These are phyloP conservation scores for Magnusiomyces starmeri DNA, from an alignment of 1,139 yeast species.

Conservation along the genomic window DNA sequence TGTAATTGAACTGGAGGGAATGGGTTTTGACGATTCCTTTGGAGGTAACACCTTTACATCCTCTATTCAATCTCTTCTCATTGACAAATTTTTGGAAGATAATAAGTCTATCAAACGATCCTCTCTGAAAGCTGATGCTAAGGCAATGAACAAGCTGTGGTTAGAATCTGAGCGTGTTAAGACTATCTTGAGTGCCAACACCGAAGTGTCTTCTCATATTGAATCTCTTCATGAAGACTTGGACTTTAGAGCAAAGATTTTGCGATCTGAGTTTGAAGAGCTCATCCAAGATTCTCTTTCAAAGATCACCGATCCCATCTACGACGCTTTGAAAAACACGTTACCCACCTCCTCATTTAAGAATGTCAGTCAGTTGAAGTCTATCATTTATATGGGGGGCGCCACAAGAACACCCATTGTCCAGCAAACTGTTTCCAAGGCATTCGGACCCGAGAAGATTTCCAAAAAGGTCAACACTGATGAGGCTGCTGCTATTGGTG, in stretches of 20 bases:
- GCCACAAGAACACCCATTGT: slow-evolving; percentile 86
- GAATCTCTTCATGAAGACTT: slow-evolving; percentile 57
- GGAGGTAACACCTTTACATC: slow-evolving; percentile 75
- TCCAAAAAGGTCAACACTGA: slow-evolving; percentile 94
- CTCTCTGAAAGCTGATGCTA: slow-evolving; percentile 43
- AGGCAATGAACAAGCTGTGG: slow-evolving; percentile 60
- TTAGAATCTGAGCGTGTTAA: slow-evolving; percentile 87
- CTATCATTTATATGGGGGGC: slow-evolving; percentile 79
- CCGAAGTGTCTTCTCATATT: slow-evolving; percentile 62
- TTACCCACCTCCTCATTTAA: slow-evolving; percentile 20
- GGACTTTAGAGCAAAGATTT: slow-evolving; percentile 60
- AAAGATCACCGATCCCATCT: slow-evolving; percentile 49
- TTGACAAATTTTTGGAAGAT: slow-evolving; percentile 45
- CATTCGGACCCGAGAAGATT: slow-evolving; percentile 35
- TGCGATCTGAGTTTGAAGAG: slow-evolving; percentile 75
- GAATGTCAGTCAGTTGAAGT: slow-evolving; percentile 18
- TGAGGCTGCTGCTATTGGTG: slow-evolving; percentile 88
- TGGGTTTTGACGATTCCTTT: slow-evolving; percentile 55
- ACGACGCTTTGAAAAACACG: slow-evolving; percentile 40
- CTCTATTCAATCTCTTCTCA: slow-evolving; percentile 52
- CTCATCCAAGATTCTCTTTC: slow-evolving; percentile 39
- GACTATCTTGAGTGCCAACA: slow-evolving; percentile 76
- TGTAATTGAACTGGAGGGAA: slow-evolving; percentile 58
- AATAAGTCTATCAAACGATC: slow-evolving; percentile 17
- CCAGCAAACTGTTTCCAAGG: slow-evolving; percentile 47